Conservation (phyloP, 2,329 filamentous ascomycete species). For the Didymella arachidicola region DNA sequence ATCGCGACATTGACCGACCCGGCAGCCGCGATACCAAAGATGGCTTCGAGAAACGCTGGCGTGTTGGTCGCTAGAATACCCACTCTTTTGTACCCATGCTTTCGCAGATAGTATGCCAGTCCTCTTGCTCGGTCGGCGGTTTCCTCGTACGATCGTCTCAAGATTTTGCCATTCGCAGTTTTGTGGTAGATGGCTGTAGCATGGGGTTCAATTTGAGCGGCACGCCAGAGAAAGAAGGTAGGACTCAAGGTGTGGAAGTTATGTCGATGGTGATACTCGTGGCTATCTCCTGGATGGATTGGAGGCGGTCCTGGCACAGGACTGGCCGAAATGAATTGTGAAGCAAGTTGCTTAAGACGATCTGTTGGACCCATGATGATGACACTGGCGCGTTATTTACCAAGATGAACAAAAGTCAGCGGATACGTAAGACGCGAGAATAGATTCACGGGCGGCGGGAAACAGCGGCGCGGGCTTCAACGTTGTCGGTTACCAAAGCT, state of each 20-base stretch:
- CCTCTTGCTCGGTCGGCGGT: conserved; percentile 86
- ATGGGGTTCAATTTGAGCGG: conserved; percentile 86
- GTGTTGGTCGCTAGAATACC: conserved; percentile 93
- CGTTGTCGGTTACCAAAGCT: conserved; percentile 4
- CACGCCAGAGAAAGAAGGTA: conserved; percentile 84
- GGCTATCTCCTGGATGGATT: conserved; percentile 47
- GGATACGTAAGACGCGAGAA: neutral
- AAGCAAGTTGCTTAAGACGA: conserved; percentile 49
- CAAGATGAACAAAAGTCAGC: neutral
- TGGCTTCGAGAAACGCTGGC: conserved; percentile 88
- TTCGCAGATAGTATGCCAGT: conserved; percentile 84
- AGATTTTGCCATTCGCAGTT: conserved; percentile 75
- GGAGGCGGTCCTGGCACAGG: conserved; percentile 46
- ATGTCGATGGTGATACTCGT: conserved; percentile 56
- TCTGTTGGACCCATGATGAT: conserved; percentile 29
- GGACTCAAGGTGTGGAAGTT: conserved; percentile 84
- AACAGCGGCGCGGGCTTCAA: conserved; percentile 12
- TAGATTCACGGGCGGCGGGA: neutral
- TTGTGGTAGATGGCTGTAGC: conserved; percentile 83
- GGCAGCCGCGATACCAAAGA: conserved; percentile 85
- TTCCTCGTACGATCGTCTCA: conserved; percentile 80
- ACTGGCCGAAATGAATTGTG: conserved; percentile 46
- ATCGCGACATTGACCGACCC: conserved; percentile 78
- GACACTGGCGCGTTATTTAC: neutral
- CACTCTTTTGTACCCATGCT: conserved; percentile 75